phyloP scores from a whole-genome alignment of 352 stramenopile genomes.

The Phytophthora uliginosa region DNA sequence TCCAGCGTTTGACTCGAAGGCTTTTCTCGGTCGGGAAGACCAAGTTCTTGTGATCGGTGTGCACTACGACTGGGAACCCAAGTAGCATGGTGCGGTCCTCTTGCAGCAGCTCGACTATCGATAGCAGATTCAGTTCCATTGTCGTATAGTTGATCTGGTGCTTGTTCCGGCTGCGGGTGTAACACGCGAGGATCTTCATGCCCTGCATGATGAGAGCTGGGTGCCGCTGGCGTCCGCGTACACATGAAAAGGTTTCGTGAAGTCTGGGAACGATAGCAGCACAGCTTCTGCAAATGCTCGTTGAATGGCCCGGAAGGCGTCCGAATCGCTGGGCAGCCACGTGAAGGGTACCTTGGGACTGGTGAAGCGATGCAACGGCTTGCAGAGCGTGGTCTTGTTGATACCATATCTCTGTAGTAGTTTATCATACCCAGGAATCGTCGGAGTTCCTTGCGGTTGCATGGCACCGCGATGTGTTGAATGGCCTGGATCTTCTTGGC shows the following conservation, averaged over 20 bases:
- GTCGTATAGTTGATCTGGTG: slow-evolving; percentile 4
- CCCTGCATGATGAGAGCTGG: slow-evolving; percentile 7
- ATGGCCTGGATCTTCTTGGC: slow-evolving; percentile 8
- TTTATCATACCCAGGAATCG: slow-evolving; percentile 21
- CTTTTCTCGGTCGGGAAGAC: background rate
- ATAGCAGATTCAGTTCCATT: background rate
- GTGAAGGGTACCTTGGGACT: slow-evolving; percentile 3
- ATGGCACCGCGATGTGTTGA: background rate
- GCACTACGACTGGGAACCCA: no score
- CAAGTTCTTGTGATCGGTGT: background rate
- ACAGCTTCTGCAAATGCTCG: background rate
- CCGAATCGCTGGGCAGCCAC: background rate
- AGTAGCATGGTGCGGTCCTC: no score
- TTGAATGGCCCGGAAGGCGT: background rate
- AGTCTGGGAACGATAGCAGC: background rate
- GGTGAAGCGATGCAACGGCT: slow-evolving; percentile 3
- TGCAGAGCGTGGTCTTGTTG: slow-evolving; percentile 4
- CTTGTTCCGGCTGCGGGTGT: background rate
- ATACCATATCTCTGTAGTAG: slow-evolving; percentile 22
- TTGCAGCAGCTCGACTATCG: no score
- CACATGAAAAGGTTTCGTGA: background rate
- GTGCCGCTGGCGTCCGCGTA: slow-evolving; percentile 6
- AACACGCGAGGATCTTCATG: background rate
- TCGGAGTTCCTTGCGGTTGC: slow-evolving; percentile 9
- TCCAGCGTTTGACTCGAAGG: no score